Conservation (phyloP, 306 rosid genomes). For the Rosa chinensis region DNA sequence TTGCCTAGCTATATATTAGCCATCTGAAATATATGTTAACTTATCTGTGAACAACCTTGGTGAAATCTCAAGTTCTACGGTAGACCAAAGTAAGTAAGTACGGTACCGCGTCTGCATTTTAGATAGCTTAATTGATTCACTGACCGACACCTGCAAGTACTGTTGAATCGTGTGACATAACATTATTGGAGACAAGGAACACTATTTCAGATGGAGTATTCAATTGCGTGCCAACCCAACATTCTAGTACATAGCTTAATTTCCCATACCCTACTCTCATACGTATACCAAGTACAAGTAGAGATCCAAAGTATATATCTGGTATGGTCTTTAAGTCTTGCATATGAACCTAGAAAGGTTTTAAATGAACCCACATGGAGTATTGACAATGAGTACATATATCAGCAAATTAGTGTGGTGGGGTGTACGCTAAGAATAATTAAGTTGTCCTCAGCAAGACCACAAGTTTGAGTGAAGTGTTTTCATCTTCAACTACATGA, state of each 20-base stretch:
- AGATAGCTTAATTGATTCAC: no score
- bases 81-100: neutral
- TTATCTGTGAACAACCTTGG: neutral
- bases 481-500: constrained; percentile 32
- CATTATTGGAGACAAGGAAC: neutral
- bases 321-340: neutral
- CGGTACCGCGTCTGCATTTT: neutral
- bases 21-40: neutral
- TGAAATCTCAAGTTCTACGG: neutral
- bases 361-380: constrained; percentile 13
- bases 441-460: constrained; percentile 22
- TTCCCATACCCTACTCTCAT: neutral
- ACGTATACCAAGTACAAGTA: neutral
- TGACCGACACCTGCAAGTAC: neutral
- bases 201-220: neutral
- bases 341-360: neutral
- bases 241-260: neutral
- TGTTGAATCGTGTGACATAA: neutral
- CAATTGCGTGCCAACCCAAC: neutral
- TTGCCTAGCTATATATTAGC: neutral
- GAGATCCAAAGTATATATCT: neutral
- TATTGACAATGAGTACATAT: constrained; percentile 1
- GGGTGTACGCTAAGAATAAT: constrained; percentile 23
- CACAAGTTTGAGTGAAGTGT: constrained; percentile 23
- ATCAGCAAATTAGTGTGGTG: constrained; percentile 7